phyloP scores from a whole-genome alignment of 2,329 filamentous ascomycete species.

The Neoscytalidium dimidiatum region DNA sequence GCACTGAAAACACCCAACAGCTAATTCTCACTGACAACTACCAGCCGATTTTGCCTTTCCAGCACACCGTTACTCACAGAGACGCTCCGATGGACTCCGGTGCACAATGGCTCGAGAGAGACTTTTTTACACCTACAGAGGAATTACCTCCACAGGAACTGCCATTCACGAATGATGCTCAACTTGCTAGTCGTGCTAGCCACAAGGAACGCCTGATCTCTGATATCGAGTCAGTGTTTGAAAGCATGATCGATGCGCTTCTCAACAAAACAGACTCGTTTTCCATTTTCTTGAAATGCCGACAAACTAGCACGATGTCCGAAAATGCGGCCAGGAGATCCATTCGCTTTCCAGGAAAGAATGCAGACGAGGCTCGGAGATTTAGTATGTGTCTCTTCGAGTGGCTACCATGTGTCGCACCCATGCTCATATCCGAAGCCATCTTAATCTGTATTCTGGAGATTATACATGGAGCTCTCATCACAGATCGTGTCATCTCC shows the following conservation, averaged over 20 bases:
- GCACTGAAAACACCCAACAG: slow-evolving; percentile 13
- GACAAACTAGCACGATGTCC: slow-evolving; percentile 21
- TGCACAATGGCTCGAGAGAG: slow-evolving; percentile 19
- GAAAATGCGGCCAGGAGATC: slow-evolving; percentile 21
- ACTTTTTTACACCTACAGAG: slow-evolving; percentile 18
- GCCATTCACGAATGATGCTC: background rate
- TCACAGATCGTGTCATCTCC: slow-evolving; percentile 51
- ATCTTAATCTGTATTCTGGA: slow-evolving; percentile 58
- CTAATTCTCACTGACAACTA: slow-evolving; percentile 15
- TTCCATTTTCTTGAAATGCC: slow-evolving; percentile 47
- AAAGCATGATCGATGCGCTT: slow-evolving; percentile 54
- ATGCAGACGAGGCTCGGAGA: slow-evolving; percentile 59
- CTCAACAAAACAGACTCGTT: slow-evolving; percentile 50
- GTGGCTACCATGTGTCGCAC: too few species aligned
- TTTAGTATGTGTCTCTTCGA: slow-evolving; percentile 50
- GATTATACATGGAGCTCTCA: slow-evolving; percentile 55
- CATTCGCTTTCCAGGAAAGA: slow-evolving; percentile 57
- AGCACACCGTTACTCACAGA: background rate
- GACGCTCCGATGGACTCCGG: slow-evolving; percentile 25
- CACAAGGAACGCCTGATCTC: slow-evolving; percentile 45
- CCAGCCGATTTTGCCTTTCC: background rate
- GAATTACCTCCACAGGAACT: background rate
- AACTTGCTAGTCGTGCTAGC: background rate
- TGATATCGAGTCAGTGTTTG: slow-evolving; percentile 59
- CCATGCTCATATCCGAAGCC: slow-evolving; percentile 46